A percentile compares a stretch with the other conserved stretches of the same genome.
phyloP scores from a whole-genome alignment of 441 rosid species.

The Lepidium campestre region DNA sequence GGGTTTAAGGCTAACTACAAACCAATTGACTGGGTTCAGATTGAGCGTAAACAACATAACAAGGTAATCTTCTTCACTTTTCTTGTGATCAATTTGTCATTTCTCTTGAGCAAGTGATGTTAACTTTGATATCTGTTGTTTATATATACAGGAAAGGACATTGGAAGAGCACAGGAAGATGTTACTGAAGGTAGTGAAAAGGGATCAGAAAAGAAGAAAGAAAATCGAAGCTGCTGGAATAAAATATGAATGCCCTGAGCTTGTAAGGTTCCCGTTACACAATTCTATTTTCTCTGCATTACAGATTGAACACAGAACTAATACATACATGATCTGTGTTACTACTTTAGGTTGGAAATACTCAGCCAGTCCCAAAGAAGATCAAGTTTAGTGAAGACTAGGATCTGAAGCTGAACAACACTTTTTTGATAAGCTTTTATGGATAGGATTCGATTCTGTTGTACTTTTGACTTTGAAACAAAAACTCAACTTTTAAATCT shows the following conservation, averaged over 20 bases:
- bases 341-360: slow-evolving; percentile 57
- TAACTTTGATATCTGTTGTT: not conserved
- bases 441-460: slow-evolving; percentile 6
- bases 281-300: not conserved
- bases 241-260: slow-evolving; percentile 79
- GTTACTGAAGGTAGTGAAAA: slow-evolving; percentile 33
- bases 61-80: slow-evolving; percentile 4
- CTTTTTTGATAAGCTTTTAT: not conserved
- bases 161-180: slow-evolving; percentile 29
- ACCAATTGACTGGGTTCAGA: slow-evolving; percentile 30
- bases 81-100: not conserved
- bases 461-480: not conserved
- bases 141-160: slow-evolving; percentile 23
- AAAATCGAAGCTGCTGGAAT: slow-evolving; percentile 75
- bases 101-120: not conserved
- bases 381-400: slow-evolving; percentile 71
- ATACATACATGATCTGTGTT: not conserved
- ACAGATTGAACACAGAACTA: not conserved
- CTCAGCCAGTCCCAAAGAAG: slow-evolving; percentile 60
- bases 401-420: not conserved
- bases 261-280: slow-evolving; percentile 46
- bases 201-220: slow-evolving; percentile 57
- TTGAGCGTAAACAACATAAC: slow-evolving; percentile 27
- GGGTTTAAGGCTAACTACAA: slow-evolving; percentile 16
- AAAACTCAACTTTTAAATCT: not conserved